Base-by-base conservation (phyloP, 2,329 filamentous ascomycete species). In the Aspergillus intermedius region DNA sequence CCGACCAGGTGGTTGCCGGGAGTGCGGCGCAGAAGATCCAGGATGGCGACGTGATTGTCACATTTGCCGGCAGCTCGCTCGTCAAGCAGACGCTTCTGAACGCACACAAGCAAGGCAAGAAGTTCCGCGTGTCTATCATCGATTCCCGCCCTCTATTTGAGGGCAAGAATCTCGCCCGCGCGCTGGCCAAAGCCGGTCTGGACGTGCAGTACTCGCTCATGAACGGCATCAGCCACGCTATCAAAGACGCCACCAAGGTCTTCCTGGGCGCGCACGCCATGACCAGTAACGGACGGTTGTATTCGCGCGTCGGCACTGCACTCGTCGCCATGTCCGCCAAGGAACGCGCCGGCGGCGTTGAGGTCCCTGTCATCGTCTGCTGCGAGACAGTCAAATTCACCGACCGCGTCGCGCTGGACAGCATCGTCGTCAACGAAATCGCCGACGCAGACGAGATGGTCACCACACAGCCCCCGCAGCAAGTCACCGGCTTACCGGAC, bases 361-460 rank as follows among this genome's bases (percentile, higher is more conserved):
- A 86, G 49, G 81, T 91, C 34, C 87, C 88, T 1, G 88, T 97
- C 50, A 84, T 94, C 30, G 88, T 94, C 3, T 86, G 94, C 50
- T 95, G 89, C 68, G 91, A 97, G 73, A 93, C 87, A 3, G 84
- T 97, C 73, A 98, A 97, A 71, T 96, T 97, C 67, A 87, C 93
- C 61, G 84, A 89, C 59, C 85, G 89, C 49, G 88, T 96, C 9
- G 87, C 89, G 5, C 82, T 94, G 12, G 93, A 97, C 70, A 91
- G 89, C 21, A 88, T 97, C 56, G 91, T 93, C 39, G 85, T 89
- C 61, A 98, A 98, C 67, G 93, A 98, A 74, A 85, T 96, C 53
- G 90, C 82, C 71, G 78, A 91, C 67, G 62, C 88, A 69, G 81
- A 86, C 68, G 77, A 88, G 71, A 71, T 87, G 22, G 65, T 74